Evolutionary conservation across 2,329 filamentous ascomycete species (phyloP).

Genomic region (Neocatenulostroma microsporum): DNA sequence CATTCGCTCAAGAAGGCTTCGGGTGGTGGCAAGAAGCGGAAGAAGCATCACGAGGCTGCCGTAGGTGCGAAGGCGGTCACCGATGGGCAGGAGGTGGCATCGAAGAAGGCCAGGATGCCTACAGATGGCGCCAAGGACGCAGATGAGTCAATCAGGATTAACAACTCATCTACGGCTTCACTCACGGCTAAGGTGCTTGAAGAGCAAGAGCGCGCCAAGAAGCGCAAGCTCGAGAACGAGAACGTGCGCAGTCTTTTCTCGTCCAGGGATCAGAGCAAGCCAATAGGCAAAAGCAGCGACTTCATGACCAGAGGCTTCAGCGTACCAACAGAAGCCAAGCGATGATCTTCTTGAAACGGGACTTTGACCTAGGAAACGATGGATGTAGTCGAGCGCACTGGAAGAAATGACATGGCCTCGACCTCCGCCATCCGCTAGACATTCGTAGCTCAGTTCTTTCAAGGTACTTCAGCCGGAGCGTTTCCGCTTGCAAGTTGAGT

Average conservation of each 20-base stretch:
- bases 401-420: too few relatives aligned
- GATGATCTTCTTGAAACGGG: too few relatives aligned
- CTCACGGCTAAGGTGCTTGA: conserved; percentile 79
- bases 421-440: too few relatives aligned
- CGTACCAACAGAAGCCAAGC: conserved; percentile 17
- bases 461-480: too few relatives aligned
- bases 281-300: conserved; percentile 37
- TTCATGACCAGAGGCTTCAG: conserved; percentile 46
- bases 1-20: conserved; percentile 80
- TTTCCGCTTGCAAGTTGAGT: too few relatives aligned
- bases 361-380: too few relatives aligned
- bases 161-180: conserved; percentile 77
- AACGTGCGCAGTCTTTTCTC: conserved; percentile 44
- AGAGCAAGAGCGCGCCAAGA: conserved; percentile 77
- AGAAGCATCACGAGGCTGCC: conserved; percentile 52
- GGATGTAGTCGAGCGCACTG: too few relatives aligned
- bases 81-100: conserved; percentile 13
- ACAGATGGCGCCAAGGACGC: conserved; percentile 10
- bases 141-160: conserved; percentile 52
- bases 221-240: conserved; percentile 59
- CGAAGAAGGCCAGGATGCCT: conserved; percentile 7
- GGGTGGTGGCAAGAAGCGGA: conserved; percentile 60
- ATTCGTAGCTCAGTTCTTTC: too few relatives aligned
- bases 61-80: conserved; percentile 34
- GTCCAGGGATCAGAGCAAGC: conserved; percentile 29